Conservation (phyloP, 176 grass and related monocot species). For the Eragrostis curvula region DNA sequence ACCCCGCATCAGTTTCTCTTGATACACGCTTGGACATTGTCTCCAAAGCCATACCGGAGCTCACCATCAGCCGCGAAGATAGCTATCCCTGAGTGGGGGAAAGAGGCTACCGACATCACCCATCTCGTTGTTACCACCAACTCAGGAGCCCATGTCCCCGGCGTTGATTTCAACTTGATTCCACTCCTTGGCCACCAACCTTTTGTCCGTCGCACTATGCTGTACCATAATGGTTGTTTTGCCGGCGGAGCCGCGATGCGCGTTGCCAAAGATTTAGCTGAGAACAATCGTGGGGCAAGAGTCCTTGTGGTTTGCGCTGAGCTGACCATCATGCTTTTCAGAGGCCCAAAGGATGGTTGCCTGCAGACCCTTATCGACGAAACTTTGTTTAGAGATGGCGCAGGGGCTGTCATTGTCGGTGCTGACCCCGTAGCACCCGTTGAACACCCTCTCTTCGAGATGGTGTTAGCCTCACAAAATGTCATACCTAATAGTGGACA, state of each 20-base stretch:
- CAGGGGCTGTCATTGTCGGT: slow-evolving; percentile 44
- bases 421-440: slow-evolving; percentile 41
- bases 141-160: slow-evolving; percentile 58
- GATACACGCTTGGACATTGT: slow-evolving; percentile 47
- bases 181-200: slow-evolving; percentile 56
- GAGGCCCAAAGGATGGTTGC: slow-evolving; percentile 29
- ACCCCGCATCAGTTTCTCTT: slow-evolving; percentile 38
- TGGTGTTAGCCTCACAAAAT: no score
- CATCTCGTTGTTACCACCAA: slow-evolving; percentile 67
- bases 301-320: slow-evolving; percentile 62
- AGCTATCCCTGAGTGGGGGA: slow-evolving; percentile 76
- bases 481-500: no score
- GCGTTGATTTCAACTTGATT: slow-evolving; percentile 50
- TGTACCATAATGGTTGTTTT: slow-evolving; percentile 50
- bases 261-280: slow-evolving; percentile 69
- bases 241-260: slow-evolving; percentile 52
- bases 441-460: slow-evolving; percentile 61
- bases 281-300: slow-evolving; percentile 63
- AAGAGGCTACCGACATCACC: slow-evolving; percentile 56
- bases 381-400: slow-evolving; percentile 58
- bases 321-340: slow-evolving; percentile 51
- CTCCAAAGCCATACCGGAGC: slow-evolving; percentile 53
- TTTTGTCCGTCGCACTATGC: slow-evolving; percentile 43
- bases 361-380: slow-evolving; percentile 51
- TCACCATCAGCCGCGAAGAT: slow-evolving; percentile 41